Conservation (phyloP, 2,329 filamentous ascomycete genomes). For the Cladophialophora carrionii region DNA sequence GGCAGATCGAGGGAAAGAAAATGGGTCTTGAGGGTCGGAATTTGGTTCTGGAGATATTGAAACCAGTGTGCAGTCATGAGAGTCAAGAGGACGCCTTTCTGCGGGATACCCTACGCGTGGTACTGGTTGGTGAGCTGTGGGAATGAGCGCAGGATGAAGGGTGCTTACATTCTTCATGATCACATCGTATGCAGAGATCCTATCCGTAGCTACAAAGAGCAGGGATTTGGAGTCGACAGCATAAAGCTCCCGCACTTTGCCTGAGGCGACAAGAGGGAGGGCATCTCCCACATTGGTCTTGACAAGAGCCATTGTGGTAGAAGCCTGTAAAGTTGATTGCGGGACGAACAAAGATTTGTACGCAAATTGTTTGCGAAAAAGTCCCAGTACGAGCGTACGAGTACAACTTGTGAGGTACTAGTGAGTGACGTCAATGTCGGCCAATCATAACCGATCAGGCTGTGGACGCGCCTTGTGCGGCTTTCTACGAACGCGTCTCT, state of each 20-base stretch:
- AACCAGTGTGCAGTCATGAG: constrained; percentile 72
- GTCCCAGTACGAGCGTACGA: not conserved
- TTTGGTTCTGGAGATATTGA: constrained; percentile 58
- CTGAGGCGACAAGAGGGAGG: constrained; percentile 59
- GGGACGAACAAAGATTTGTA: not conserved
- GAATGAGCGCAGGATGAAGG: constrained; percentile 49
- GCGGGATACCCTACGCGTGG: constrained; percentile 62
- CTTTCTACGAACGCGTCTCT: not conserved
- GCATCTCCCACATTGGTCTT: constrained; percentile 49
- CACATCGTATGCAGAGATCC: constrained; percentile 95
- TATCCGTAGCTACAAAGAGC: constrained; percentile 83
- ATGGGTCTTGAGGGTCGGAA: constrained; percentile 66
- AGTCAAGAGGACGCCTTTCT: constrained; percentile 69
- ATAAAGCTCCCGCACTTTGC: constrained; percentile 84
- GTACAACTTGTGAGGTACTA: not conserved
- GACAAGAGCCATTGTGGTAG: constrained; percentile 33
- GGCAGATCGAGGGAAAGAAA: constrained; percentile 64
- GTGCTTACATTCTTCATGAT: constrained; percentile 72
- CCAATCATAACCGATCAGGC: not conserved
- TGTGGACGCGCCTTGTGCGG: not conserved
- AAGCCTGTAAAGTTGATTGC: not conserved
- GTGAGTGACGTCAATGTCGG: not conserved
- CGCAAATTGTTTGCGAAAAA: not conserved
- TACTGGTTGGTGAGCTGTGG: constrained; percentile 39
- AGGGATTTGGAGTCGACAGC: constrained; percentile 70